Evolutionary conservation across 768 basidiomycete genomes (phyloP), one percentile per base, ranked within the genome.

Genomic region (Suillus plorans): DNA sequence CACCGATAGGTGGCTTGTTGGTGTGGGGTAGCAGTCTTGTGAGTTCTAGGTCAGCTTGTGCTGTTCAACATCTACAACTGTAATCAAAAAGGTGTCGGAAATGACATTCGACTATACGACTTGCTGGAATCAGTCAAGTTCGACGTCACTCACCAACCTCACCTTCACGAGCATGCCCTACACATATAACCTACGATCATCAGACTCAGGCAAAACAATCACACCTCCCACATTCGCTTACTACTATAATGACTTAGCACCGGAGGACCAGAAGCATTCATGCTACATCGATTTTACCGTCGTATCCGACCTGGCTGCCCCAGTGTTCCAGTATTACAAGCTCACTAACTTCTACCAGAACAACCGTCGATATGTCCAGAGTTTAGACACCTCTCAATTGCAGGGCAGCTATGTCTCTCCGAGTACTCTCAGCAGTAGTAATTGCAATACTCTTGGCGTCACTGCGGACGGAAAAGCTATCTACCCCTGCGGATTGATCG

Each of bases 311-410:
- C 80, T 99, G 39, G 77, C 83, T 12, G 78, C 85, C 18, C 82
- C 89, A 31, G 91, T 99, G 14, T 87, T 99, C 71, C 82, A 98
- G 69, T 99, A 99, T 81, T 99, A 99, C 86, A 95, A 94, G 79
- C 85, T 94, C 74, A 94, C 92, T 57, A 95, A 95, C 80, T 97
- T 96, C 80, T 99, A 87, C 80, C 97, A 99, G 83, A 99, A 99
- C 77, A 97, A 99, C 75, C 89, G 97, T 41, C 87, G 97, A 73
- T 99, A 99, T 73, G 97, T 99, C 63, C 91, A 95, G 81, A 95
- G 93, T 74, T 79, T 93, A 50, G 86, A 95, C 73, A 83, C 89
- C 14, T 82, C 90, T 69, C 97, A 99, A 76, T 84, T 99, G 62
- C 86, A 87, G 74, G 97, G 97, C 53, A 80, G 89, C 41, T 76